Conservation (phyloP, 306 rosid species). For the Benincasa hispida region DNA sequence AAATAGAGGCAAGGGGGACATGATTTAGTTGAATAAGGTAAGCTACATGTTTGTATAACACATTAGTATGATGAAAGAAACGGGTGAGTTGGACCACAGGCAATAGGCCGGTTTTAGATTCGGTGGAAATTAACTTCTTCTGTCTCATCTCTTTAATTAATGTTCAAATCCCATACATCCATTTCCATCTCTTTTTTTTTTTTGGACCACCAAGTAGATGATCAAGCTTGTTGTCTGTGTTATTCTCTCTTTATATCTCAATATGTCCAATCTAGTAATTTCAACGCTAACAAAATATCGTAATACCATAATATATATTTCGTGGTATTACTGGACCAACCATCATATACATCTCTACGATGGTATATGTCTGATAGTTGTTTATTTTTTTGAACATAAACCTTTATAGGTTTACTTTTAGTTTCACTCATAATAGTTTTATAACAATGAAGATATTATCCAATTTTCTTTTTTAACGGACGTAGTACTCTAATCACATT, state of each 20-base stretch:
- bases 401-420: no score
- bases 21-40: constrained; percentile 2
- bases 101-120: constrained; percentile 7
- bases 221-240: neutral
- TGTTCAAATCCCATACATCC: neutral
- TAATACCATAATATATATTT: no score
- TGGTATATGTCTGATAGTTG: no score
- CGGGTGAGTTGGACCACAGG: neutral
- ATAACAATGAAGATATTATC: no score
- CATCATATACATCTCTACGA: no score
- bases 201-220: neutral
- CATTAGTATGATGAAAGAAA: neutral
- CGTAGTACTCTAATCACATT: no score
- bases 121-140: neutral
- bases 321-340: no score
- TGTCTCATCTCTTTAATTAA: neutral
- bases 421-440: no score
- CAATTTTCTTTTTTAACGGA: no score
- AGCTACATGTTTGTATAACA: neutral
- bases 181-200: neutral
- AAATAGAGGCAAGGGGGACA: neutral
- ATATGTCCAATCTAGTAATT: neutral
- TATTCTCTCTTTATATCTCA: neutral
- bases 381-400: no score
- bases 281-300: neutral